Base-by-base conservation (phyloP, 257 asterid genomes). In the Datura wrightii region DNA sequence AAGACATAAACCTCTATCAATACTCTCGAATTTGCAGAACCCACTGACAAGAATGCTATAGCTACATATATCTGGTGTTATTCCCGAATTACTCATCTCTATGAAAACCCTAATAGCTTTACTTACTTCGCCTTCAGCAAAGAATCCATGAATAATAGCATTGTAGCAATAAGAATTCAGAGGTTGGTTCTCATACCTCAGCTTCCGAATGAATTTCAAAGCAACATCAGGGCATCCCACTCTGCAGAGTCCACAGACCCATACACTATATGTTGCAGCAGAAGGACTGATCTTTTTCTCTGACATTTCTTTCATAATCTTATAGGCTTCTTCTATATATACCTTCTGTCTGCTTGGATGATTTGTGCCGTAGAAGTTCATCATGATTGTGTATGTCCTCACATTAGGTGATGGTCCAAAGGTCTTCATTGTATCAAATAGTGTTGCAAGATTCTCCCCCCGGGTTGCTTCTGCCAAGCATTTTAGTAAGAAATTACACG, bases 401-500 rank as follows among this genome's bases (percentile, higher is more conserved):
- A 90, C 94, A 83, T 71, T 87, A 82, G 98, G 97, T 63, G 78
- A 88, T 6, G 98, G 95, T 58, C 94, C 98, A 71, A 66, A 86
- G 2, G 55, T 84, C 89, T 88, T 91, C 93, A 93, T 91, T 88
- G 86, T 89, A 41, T 84, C 84, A 53, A 91, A 94, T 11, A 90
- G 78, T 58, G 71, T 72, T 76, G 86, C 67, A 50, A 92, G 83
- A 10, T 15, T 13, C 19, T 85, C 89, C 87, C 85, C 85, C 62
- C 86, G 85, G 66, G 80, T 83, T 16, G 87, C 89, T 82, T 92
- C 94, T 16, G 88, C 86, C 85, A 92, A 88, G 67, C 93, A 89
- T 80, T 94, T 94, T 54, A 91, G 93, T 93, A 92, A 89, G 87
- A 91, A 93, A 88, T 93, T 93, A 87, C 94, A 90, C 1, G 97